Conservation (phyloP, 225 moss, liverwort and hornwort genomes). For the Pseudoscleropodium purum region DNA sequence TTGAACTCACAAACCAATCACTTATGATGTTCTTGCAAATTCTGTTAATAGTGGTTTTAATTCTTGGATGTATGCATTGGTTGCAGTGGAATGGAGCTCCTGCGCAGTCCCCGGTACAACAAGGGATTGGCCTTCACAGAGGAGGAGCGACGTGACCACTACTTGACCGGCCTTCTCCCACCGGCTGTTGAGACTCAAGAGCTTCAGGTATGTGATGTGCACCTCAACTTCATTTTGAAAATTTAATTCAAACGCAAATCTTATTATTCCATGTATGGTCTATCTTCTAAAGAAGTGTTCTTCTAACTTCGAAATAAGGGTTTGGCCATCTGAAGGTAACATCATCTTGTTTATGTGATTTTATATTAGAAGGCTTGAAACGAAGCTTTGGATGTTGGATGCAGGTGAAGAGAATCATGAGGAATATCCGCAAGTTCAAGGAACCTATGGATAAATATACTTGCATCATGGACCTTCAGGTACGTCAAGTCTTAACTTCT, state of each 20-base stretch:
- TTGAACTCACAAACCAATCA: not conserved
- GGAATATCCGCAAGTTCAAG: constrained; percentile 15
- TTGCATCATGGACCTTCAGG: constrained; percentile 51
- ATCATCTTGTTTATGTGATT: not conserved
- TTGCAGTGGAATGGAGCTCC: constrained; percentile 38
- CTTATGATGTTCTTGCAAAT: not conserved
- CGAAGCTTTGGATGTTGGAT: not conserved
- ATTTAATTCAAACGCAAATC: too few species aligned
- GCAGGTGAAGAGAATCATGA: constrained; percentile 42
- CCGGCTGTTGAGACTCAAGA: constrained; percentile 42
- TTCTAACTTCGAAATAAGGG: not conserved
- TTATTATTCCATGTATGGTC: not conserved
- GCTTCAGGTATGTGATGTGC: constrained; percentile 6
- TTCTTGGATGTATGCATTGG: not conserved
- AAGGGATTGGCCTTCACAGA: constrained; percentile 46
- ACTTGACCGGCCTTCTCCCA: constrained; percentile 38
- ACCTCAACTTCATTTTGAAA: not conserved
- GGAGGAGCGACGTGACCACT: constrained; percentile 27
- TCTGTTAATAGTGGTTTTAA: not conserved
- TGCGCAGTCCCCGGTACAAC: constrained; percentile 39
- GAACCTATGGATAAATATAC: constrained; percentile 21
- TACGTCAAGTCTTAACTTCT: not conserved
- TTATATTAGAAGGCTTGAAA: not conserved
- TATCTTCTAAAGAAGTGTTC: not conserved
- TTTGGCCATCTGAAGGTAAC: not conserved